Percentiles rank a stretch among this genome's conserved stretches.
Evolutionary conservation across 306 rosid genomes (phyloP).

Genomic region (Glycyrrhiza uralensis): DNA sequence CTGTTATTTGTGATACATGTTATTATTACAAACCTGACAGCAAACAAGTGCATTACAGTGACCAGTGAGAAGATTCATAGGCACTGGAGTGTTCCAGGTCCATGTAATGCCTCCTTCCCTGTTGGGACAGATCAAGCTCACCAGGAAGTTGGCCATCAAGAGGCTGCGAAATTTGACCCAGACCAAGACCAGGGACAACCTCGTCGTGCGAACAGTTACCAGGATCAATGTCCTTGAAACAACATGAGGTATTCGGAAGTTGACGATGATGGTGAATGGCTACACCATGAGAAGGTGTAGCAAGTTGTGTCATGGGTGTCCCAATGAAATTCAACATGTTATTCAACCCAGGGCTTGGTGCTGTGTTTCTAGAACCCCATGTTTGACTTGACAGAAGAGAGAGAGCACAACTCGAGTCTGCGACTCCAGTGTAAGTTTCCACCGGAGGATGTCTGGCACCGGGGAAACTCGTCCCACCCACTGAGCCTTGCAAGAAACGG

Average conservation of each 20-base stretch:
- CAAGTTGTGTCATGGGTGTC: slow-evolving; percentile 51
- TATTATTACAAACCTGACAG: slow-evolving; percentile 14
- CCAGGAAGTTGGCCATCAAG: slow-evolving; percentile 39
- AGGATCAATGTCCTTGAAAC: slow-evolving; percentile 61
- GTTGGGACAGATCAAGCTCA: slow-evolving; percentile 54
- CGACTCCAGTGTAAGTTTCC: slow-evolving; percentile 58
- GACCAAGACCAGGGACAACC: slow-evolving; percentile 58
- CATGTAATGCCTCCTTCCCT: slow-evolving; percentile 68
- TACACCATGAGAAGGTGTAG: slow-evolving; percentile 47
- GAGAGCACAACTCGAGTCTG: slow-evolving; percentile 97
- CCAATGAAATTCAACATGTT: slow-evolving; percentile 52
- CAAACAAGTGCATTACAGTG: slow-evolving; percentile 45
- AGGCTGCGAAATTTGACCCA: slow-evolving; percentile 62
- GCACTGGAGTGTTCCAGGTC: slow-evolving; percentile 53
- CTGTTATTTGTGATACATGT: slow-evolving; percentile 1
- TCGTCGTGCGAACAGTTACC: slow-evolving; percentile 43
- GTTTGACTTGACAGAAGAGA: slow-evolving; percentile 99
- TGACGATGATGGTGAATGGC: slow-evolving; percentile 46
- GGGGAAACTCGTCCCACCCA: slow-evolving; percentile 48
- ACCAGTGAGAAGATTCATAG: slow-evolving; percentile 63
- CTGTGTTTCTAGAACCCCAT: slow-evolving; percentile 71
- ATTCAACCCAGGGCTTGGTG: slow-evolving; percentile 52
- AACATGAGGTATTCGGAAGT: slow-evolving; percentile 53
- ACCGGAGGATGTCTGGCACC: slow-evolving; percentile 57
- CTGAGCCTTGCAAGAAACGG: slow-evolving; percentile 61